Evolutionary conservation across 2,329 filamentous ascomycete species (phyloP).

Genomic region (Emericellopsis atlantica): DNA sequence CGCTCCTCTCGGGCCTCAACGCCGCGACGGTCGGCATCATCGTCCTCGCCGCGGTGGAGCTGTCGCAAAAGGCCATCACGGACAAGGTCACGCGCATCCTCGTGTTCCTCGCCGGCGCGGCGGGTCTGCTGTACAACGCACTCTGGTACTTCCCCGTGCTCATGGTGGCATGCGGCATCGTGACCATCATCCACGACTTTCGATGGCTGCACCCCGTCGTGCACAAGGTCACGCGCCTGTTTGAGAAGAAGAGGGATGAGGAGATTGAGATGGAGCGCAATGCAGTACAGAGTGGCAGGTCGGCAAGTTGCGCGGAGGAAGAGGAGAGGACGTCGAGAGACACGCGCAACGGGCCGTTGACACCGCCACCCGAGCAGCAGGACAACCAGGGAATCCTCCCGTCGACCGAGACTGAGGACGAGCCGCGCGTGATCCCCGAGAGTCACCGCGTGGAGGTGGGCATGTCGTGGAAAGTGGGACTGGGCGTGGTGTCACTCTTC

Average conservation of each 20-base stretch:
- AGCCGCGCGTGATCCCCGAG: constrained; percentile 16
- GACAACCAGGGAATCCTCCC: background rate
- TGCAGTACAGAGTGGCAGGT: background rate
- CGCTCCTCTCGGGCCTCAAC: constrained; percentile 59
- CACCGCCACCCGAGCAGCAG: background rate
- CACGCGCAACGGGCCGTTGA: background rate
- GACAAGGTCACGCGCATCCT: constrained; percentile 50
- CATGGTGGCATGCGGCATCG: constrained; percentile 40
- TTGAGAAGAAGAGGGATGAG: constrained; percentile 2
- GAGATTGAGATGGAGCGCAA: background rate
- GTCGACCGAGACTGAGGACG: constrained; percentile 1
- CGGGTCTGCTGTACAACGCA: constrained; percentile 57
- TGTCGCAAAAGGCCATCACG: constrained; percentile 55
- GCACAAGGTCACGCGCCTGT: constrained; percentile 3
- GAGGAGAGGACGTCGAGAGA: background rate
- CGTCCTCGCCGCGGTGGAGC: constrained; percentile 53
- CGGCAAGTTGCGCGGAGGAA: background rate
- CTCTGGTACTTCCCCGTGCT: constrained; percentile 65
- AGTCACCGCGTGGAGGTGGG: constrained; percentile 15
- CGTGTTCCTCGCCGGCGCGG: constrained; percentile 49
- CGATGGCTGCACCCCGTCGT: constrained; percentile 4
- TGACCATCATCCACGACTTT: constrained; percentile 6
- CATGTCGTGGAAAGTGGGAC: constrained; percentile 31
- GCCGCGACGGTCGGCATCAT: constrained; percentile 61
- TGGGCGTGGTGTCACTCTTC: constrained; percentile 31